Evolutionary conservation across 371 early-diverging fungal genomes (phyloP).

Genomic region (Apophysomyces variabilis): DNA sequence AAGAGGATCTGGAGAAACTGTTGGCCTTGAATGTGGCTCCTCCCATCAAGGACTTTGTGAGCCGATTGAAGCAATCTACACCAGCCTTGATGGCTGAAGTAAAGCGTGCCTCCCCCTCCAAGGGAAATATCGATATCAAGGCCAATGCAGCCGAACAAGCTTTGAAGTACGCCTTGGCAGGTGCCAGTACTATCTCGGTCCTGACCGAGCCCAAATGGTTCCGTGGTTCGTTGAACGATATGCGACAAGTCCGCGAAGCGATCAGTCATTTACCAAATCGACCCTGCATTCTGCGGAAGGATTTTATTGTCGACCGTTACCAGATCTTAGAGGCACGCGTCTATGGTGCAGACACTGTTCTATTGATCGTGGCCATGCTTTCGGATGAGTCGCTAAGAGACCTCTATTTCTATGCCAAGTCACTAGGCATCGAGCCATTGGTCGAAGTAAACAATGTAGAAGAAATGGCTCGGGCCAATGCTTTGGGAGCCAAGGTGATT

Average conservation of each 20-base stretch:
- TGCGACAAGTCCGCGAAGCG: conserved; percentile 82
- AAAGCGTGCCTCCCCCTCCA: conserved; percentile 97
- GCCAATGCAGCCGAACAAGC: conserved; percentile 90
- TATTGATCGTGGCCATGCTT: conserved; percentile 96
- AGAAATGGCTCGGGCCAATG: conserved; percentile 89
- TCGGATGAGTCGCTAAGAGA: conserved; percentile 64
- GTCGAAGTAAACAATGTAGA: conserved; percentile 93
- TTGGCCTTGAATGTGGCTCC: conserved; percentile 78
- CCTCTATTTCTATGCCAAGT: conserved; percentile 73
- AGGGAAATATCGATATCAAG: conserved; percentile 83
- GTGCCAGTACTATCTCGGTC: conserved; percentile 93
- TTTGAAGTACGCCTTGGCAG: conserved; percentile 82
- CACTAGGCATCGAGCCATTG: conserved; percentile 95
- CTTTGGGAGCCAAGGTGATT: conserved; percentile 83
- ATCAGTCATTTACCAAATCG: conserved; percentile 71
- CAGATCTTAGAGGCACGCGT: conserved; percentile 93
- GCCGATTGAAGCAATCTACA: conserved; percentile 61
- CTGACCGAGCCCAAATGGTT: conserved; percentile 98
- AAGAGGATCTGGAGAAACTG: conserved; percentile 69
- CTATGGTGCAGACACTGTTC: conserved; percentile 90
- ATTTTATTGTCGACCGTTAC: conserved; percentile 96
- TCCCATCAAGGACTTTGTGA: conserved; percentile 75
- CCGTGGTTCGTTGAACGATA: conserved; percentile 89
- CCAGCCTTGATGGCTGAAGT: conserved; percentile 93
- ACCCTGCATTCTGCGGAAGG: conserved; percentile 94